A percentile compares a stretch with the other conserved stretches of the same genome.
Evolutionary conservation across 2,329 filamentous ascomycete genomes (phyloP).

Genomic region (Polychaeton citri): DNA sequence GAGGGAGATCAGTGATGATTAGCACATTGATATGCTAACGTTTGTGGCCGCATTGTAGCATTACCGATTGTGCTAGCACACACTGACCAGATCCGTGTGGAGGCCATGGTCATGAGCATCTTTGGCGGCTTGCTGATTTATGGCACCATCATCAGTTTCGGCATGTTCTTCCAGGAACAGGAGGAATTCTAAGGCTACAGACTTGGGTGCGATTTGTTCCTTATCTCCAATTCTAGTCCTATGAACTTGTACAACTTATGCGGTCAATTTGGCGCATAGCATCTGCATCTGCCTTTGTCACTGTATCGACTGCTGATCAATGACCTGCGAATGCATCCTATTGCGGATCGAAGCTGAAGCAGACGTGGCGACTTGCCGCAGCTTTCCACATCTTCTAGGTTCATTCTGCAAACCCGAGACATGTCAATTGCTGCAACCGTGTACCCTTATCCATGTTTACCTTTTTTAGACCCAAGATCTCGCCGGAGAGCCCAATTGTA

Average conservation of each 20-base stretch:
- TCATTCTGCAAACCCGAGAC: too few species aligned
- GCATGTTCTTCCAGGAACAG: slow-evolving; percentile 96
- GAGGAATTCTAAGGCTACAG: slow-evolving; percentile 89
- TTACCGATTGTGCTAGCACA: slow-evolving; percentile 81
- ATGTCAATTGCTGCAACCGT: too few species aligned
- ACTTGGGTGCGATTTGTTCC: background rate
- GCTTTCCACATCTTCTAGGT: too few species aligned
- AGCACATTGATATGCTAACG: background rate
- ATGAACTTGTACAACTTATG: background rate
- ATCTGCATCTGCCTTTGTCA: background rate
- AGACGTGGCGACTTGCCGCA: too few species aligned
- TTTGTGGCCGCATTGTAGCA: slow-evolving; percentile 50
- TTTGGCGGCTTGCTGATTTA: slow-evolving; percentile 89
- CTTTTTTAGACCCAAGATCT: too few species aligned
- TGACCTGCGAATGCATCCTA: background rate
- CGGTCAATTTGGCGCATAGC: background rate
- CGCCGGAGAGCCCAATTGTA: too few species aligned
- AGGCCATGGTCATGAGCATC: slow-evolving; percentile 92
- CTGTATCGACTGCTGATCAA: background rate
- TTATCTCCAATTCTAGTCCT: too few species aligned
- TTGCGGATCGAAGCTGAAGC: too few species aligned
- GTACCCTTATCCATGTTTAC: too few species aligned
- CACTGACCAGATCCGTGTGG: slow-evolving; percentile 63
- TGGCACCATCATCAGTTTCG: slow-evolving; percentile 94
- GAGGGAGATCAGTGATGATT: background rate